Evolutionary conservation across 2,329 filamentous ascomycete species (phyloP), one percentile per base, ranked within the genome.

Genomic region (Xylaria sp.): DNA sequence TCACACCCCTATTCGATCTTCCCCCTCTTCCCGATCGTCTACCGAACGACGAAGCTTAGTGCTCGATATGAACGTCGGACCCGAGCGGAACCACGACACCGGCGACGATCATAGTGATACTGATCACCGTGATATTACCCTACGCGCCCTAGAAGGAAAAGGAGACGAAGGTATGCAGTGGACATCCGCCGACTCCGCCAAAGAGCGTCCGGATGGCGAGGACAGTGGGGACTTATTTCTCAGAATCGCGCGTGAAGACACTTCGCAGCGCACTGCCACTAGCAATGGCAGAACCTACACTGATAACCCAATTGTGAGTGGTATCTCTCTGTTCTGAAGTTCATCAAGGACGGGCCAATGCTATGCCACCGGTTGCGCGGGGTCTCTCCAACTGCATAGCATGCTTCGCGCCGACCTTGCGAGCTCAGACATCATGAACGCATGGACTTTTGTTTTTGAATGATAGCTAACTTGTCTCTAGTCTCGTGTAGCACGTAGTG

Each of bases 211-310:
- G 10, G 77, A 80, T 54, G 74, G 72, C 48, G 83, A 85, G 57
- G 83, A 84, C 63, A 81, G 78, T 2, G 81, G 80, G 46, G 83
- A 86, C 63, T 74, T 85, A 47, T 86, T 85, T 63, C 77, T 86
- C 61, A 80, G 76, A 57, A 85, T 86, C 60, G 83, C 83, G 10
- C 76, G 79, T 9, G 81, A 85, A 60, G 82, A 84, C 62, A 65
- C 77, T 11, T 67, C 71, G 13, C 76, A 74, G 52, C 77, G 75
- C 54, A 67, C 69, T 16, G 62, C 67, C 7, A 74, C 76, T 49
- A 72, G 74, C 5, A 72, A 74, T 5, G 73, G 71, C 48, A 66
- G 70, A 63, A 57, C 62, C 64, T 70, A 69, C 61, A 58, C 62
- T 4, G 74, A 76, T 35, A 74, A 72, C 46, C 73, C 75, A 53